Conservation (phyloP, 805 yeast genomes). For the Yarrowia phangngaensis region DNA sequence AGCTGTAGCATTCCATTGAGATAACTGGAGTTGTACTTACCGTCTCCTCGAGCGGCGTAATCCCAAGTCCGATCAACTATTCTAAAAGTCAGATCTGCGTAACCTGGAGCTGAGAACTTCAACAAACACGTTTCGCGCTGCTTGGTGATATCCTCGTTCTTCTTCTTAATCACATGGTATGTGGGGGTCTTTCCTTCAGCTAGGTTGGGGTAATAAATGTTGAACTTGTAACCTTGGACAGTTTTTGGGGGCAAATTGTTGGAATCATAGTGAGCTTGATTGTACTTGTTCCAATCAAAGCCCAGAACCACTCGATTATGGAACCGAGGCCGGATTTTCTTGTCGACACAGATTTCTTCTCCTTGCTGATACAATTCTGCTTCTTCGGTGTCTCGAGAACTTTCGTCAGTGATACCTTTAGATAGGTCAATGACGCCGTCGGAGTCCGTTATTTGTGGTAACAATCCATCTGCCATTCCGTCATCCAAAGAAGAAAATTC, state of each 20-base stretch:
- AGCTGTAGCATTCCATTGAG: slow-evolving; percentile 40
- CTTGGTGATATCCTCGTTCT: slow-evolving; percentile 28
- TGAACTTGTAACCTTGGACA: slow-evolving; percentile 42
- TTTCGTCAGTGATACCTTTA: slow-evolving; percentile 19
- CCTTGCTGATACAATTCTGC: slow-evolving; percentile 18
- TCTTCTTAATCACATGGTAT: slow-evolving; percentile 34
- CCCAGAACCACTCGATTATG: slow-evolving; percentile 39
- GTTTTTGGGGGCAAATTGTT: slow-evolving; percentile 42
- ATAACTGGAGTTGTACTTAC: slow-evolving; percentile 37
- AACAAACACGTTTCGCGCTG: slow-evolving; percentile 36
- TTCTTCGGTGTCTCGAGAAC: slow-evolving; percentile 19
- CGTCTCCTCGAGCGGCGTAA: slow-evolving; percentile 32
- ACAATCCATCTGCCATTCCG: slow-evolving; percentile 15
- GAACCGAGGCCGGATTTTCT: slow-evolving; percentile 35
- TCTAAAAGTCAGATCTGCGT: slow-evolving; percentile 39
- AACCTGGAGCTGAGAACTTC: slow-evolving; percentile 38
- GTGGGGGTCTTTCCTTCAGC: slow-evolving; percentile 35
- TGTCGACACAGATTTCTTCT: slow-evolving; percentile 6
- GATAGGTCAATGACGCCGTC: slow-evolving; percentile 24
- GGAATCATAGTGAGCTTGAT: slow-evolving; percentile 38
- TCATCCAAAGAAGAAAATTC: slow-evolving; percentile 4
- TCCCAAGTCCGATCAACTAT: slow-evolving; percentile 42
- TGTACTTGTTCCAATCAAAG: slow-evolving; percentile 41
- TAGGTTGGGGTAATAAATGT: slow-evolving; percentile 39
- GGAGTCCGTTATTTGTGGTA: slow-evolving; percentile 15